Conservation (phyloP, 2,329 filamentous ascomycete species). For the Cordyceps tenuipes region DNA sequence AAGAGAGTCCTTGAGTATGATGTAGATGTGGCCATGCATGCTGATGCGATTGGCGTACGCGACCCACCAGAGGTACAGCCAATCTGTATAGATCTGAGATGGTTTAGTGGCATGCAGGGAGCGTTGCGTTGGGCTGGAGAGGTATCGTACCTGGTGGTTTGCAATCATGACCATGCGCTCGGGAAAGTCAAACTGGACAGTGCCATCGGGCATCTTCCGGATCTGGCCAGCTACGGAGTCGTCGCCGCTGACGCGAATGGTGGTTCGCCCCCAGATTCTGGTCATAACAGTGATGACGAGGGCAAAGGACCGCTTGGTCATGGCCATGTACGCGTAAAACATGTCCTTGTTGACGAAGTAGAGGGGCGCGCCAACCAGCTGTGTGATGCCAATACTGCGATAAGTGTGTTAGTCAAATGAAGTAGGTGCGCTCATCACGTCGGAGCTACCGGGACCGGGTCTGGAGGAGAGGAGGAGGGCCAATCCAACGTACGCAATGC, state of each 20-base stretch:
- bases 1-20: conserved; percentile 81
- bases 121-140: background rate
- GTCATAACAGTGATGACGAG: conserved; percentile 72
- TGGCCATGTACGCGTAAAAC: conserved; percentile 79
- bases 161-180: conserved; percentile 76
- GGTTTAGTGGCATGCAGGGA: conserved; percentile 17
- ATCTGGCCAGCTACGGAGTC: conserved; percentile 71
- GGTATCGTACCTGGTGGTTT: conserved; percentile 60
- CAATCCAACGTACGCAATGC: conserved; percentile 37
- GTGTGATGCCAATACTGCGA: conserved; percentile 56
- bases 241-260: conserved; percentile 76
- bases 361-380: conserved; percentile 67
- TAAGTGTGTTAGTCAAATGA: background rate
- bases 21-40: conserved; percentile 82
- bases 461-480: background rate
- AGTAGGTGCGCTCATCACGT: background rate
- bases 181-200: conserved; percentile 70
- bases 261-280: conserved; percentile 79
- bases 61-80: conserved; percentile 90
- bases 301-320: conserved; percentile 78
- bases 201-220: conserved; percentile 58
- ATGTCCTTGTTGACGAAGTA: conserved; percentile 68
- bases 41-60: conserved; percentile 68
- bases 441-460: background rate
- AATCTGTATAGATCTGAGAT: conserved; percentile 70